Evolutionary conservation across 257 asterid genomes (phyloP), one percentile per base, ranked within the genome.

Genomic region (Nicotiana tabacum): DNA sequence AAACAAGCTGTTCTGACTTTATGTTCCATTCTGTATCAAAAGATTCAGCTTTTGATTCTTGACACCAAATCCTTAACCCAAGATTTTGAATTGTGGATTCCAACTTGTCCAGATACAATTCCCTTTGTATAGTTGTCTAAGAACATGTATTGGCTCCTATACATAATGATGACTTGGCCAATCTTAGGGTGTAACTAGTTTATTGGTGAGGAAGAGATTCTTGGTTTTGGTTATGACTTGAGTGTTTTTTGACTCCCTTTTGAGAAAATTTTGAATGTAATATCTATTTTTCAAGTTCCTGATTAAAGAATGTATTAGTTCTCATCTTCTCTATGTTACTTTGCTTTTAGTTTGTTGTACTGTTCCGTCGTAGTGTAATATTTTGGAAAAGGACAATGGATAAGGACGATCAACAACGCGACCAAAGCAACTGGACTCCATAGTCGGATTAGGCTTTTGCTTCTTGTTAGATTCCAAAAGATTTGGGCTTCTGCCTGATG

Each of bases 1-100:
- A 88, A 55, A 87, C 82, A 13, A 85, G 84, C 58, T 92, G 95
- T 88, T 90, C 93, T 72, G 87, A 86, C 57, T 87, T 91, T 77
- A 83, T 46, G 60, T 13, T 72, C 39, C 17, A 53, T 53, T 53
- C 57, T 43, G 11, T 43, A 43, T 5, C 78, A 48, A 72, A 72
- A 58, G 79, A 43, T 46, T 48, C 60, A 72, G 13, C 21, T 72
- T 72, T 72, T 72, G 61, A 72, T 72, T 24, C 79, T 48, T 72
- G 79, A 72, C 39, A 66, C 43, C 16, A 13, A 66, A 70, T 70
- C n/a, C 57, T 70, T 70, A 70, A 43, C 60, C n/a, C 30, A 70
- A 70, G 46, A 15, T 66, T 66, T 15, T 66, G 24, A 66, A 6
- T 66, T 1, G 15, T 66, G 35, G 76, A 32, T 66, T 65, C 21